Percentiles rank a stretch among this genome's conserved stretches.
These are phyloP conservation scores for Schrenkiella parvula DNA, from an alignment of 345 rosid species.

Conservation along the genomic window DNA sequence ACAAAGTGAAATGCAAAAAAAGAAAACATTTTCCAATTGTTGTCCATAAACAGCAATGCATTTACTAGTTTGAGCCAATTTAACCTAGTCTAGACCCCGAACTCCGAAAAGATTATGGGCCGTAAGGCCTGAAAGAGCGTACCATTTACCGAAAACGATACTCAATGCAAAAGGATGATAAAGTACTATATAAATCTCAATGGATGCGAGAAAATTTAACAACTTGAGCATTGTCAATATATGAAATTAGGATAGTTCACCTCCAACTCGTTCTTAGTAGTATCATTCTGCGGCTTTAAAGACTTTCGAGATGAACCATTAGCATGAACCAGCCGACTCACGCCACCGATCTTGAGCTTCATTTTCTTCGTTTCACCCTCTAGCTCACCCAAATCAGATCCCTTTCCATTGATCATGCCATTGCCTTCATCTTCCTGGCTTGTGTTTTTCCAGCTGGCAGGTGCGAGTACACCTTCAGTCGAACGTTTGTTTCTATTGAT, in stretches of 20 bases:
- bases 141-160: conserved; percentile 1
- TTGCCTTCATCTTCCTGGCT: conserved; percentile 33
- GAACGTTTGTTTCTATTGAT: conserved; percentile 38
- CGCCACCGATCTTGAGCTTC: conserved; percentile 59
- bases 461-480: conserved; percentile 80
- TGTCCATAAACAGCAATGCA: conserved; percentile 19
- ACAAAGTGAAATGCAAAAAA: conserved; percentile 4
- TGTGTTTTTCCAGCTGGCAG: conserved; percentile 56
- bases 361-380: conserved; percentile 60
- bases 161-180: conserved; percentile 8
- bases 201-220: neutral
- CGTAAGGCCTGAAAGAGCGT: neutral
- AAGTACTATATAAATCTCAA: neutral
- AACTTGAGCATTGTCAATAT: neutral
- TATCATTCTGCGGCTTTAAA: conserved; percentile 35
- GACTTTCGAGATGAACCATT: conserved; percentile 49
- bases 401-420: conserved; percentile 38
- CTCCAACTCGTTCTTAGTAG: conserved; percentile 44
- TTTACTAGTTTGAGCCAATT: conserved; percentile 4
- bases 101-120: neutral
- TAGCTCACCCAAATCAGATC: conserved; percentile 35
- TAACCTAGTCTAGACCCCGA: neutral
- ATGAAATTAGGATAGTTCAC: conserved; percentile 32
- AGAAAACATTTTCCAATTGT: neutral
- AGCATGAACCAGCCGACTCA: conserved; percentile 48